These are phyloP conservation scores for Tetrastigma voinierianum DNA, from an alignment of 164 flowering plant genomes.

Conservation along the genomic window DNA sequence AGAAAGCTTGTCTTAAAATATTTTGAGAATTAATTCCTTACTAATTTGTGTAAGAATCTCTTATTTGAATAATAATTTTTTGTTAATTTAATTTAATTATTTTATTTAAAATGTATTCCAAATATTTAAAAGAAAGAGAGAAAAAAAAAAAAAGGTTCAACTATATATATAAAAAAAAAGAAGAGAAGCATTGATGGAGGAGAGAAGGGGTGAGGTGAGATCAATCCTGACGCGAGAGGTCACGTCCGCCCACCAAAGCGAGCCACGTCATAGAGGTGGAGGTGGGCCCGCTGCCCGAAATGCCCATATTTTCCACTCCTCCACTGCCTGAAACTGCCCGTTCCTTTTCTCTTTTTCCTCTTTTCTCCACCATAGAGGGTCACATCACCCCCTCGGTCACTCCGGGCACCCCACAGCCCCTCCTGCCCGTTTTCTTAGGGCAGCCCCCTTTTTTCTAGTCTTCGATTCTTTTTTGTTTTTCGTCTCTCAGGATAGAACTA, in stretches of 20 bases:
- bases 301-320: conserved; percentile 27
- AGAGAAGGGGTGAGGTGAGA: conserved; percentile 1
- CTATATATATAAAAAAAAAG: too few species aligned
- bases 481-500: conserved; percentile 11
- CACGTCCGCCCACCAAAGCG: conserved; percentile 16
- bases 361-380: not conserved
- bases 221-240: conserved; percentile 15
- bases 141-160: not conserved
- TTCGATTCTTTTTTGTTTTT: conserved; percentile 19
- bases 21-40: too few species aligned
- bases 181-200: not conserved
- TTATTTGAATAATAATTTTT: not conserved
- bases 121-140: not conserved
- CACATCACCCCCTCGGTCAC: conserved; percentile 3
- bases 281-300: conserved; percentile 34
- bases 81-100: too few species aligned
- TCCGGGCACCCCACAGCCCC: conserved; percentile 14
- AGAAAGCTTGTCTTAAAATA: too few species aligned
- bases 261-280: conserved; percentile 23
- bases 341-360: not conserved
- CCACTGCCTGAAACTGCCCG: conserved; percentile 25
- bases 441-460: conserved; percentile 30
- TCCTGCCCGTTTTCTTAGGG: conserved; percentile 44
- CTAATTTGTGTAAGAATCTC: too few species aligned
- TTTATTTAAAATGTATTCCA: too few species aligned